phyloP scores from a whole-genome alignment of 352 stramenopile species.

The Pythium apleroticum region DNA sequence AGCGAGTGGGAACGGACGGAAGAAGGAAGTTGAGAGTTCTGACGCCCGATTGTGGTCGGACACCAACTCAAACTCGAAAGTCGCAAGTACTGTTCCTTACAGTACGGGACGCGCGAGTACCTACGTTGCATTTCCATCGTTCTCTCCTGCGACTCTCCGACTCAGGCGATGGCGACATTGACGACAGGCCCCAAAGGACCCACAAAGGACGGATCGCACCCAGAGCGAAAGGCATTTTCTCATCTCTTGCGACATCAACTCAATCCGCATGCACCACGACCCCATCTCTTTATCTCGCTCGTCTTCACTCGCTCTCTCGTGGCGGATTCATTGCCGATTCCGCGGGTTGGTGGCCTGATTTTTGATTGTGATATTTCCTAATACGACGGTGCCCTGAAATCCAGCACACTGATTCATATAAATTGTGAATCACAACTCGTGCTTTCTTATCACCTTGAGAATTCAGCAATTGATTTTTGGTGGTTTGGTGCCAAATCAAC shows the following conservation, averaged over 20 bases:
- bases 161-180: neutral
- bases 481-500: too few relatives aligned
- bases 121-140: neutral
- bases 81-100: neutral
- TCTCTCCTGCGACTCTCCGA: neutral
- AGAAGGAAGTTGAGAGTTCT: neutral
- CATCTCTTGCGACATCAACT: neutral
- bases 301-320: too few relatives aligned
- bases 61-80: neutral
- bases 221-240: neutral
- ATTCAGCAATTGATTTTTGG: too few relatives aligned
- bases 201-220: neutral
- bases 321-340: neutral
- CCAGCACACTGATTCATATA: neutral
- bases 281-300: neutral
- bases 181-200: neutral
- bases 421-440: neutral
- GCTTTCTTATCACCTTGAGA: too few relatives aligned
- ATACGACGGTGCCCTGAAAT: too few relatives aligned
- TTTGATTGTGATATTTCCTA: too few relatives aligned
- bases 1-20: neutral
- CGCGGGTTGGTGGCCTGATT: too few relatives aligned
- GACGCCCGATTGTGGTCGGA: neutral
- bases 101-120: neutral
- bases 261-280: neutral